Base-by-base conservation (phyloP, 2,329 filamentous ascomycete genomes). In the Parastagonospora avenae region DNA sequence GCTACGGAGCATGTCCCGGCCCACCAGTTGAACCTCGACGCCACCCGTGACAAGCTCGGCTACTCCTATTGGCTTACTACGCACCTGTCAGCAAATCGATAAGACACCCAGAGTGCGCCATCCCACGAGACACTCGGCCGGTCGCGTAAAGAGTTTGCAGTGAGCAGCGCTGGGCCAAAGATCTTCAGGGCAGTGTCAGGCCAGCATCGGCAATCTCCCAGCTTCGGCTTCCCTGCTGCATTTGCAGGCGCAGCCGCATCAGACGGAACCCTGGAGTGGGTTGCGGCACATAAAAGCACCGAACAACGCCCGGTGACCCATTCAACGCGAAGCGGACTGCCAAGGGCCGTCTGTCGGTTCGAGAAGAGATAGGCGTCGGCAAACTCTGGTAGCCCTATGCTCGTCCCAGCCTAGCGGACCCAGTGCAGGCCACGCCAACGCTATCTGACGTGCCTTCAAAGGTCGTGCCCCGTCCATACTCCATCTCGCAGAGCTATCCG, bases 381-480 rank as follows among this genome's bases (percentile, higher is more conserved):
- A 48, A 49, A 42, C 27, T 41, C 53, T 52, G 41, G 36, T 36
- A 42, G 45, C 42, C 41, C 55, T 54, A 55, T 54, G 42, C 55
- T 50, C 36, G 41, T 57, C 52, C 55, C 56, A 62, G 50, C 48
- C 54, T 64, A 68, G 62, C 45, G 53, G 57, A 42, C 53, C 49
- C 49, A 55, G 55, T 41, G 6, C 40, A 32, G 40, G 32, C 29
- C 29, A 32, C 29, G 9, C 37, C 9, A 8, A 27, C 15, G 9
- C 29, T n/a, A 42, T n/a, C 29, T 15, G 33, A 36, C 14, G 33
- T 15, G 33, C 15, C 54, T 65, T 63, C 56, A 67, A 68, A 64
- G 56, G 51, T 59, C 37, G 55, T 62, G 50, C 60, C 51, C 53
- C 54, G 59, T 61, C 62, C 52, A 55, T 41, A 36, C 43, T 37